These are phyloP conservation scores for Exophiala xenobiotica DNA, from an alignment of 2,329 filamentous ascomycete genomes.

Conservation along the genomic window DNA sequence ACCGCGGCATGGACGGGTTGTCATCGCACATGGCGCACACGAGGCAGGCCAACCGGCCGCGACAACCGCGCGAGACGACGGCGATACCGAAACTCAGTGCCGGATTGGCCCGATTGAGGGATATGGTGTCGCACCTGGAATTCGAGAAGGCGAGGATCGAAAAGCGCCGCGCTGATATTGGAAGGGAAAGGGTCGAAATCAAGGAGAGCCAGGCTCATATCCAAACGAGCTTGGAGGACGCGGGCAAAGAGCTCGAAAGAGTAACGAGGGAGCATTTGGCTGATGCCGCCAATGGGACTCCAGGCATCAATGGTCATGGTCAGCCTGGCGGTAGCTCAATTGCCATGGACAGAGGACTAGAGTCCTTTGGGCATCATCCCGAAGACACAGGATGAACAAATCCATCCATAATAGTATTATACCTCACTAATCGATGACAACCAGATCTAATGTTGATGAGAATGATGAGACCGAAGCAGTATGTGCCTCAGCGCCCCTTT, in stretches of 20 bases:
- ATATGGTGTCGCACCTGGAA: conserved; percentile 23
- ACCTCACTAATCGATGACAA: background rate
- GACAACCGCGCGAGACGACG: conserved; percentile 27
- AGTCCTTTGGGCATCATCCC: conserved; percentile 18
- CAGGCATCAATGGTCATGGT: background rate
- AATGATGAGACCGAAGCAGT: too few relatives aligned
- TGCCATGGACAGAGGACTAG: conserved; percentile 17
- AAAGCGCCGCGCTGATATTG: conserved; percentile 22
- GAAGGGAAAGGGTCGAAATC: conserved; percentile 22
- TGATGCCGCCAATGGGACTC: background rate
- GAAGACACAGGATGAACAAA: background rate
- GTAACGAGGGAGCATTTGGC: conserved; percentile 15
- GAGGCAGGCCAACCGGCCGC: conserved; percentile 20
- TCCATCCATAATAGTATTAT: too few relatives aligned
- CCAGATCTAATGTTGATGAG: background rate
- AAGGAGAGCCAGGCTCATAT: conserved; percentile 22
- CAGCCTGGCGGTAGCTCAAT: too few relatives aligned
- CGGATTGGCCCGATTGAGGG: conserved; percentile 23
- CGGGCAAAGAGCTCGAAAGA: conserved; percentile 24
- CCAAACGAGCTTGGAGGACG: conserved; percentile 26
- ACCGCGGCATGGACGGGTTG: conserved; percentile 78
- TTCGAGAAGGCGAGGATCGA: conserved; percentile 21
- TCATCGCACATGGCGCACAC: conserved; percentile 14
- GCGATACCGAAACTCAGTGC: conserved; percentile 27
- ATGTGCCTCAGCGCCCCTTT: too few relatives aligned